Evolutionary conservation across 2,329 filamentous ascomycete genomes (phyloP).

Genomic region (Tolypocladium amazonense): DNA sequence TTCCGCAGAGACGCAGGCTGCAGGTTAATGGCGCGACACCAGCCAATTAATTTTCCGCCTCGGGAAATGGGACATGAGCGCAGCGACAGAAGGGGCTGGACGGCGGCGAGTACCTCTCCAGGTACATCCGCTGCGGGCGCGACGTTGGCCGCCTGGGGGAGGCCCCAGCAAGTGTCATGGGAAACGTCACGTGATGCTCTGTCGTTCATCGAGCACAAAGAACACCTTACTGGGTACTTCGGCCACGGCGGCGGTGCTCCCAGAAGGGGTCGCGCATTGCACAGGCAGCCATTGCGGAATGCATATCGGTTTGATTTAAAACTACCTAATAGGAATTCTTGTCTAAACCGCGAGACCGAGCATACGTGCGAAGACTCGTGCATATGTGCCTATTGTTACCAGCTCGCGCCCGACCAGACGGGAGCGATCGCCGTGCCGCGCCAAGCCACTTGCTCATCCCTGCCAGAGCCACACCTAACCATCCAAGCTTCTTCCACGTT

Average conservation of each 20-base stretch:
- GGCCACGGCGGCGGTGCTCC: neutral
- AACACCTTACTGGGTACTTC: neutral
- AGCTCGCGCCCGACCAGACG: neutral
- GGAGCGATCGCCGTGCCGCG: neutral
- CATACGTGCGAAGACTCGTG: no score
- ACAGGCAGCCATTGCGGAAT: neutral
- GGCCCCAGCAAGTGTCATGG: neutral
- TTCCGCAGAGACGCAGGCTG: neutral
- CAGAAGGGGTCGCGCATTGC: neutral
- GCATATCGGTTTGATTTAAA: neutral
- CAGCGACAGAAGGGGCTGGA: neutral
- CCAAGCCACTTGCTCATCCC: neutral
- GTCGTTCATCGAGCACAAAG: neutral
- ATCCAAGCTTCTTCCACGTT: neutral
- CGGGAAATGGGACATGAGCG: neutral
- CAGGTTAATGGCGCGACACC: neutral
- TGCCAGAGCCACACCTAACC: neutral
- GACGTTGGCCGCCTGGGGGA: neutral
- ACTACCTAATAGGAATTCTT: no score
- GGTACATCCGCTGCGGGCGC: neutral
- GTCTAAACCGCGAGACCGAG: no score
- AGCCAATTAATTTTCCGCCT: neutral
- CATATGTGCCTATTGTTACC: no score
- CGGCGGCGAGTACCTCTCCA: neutral
- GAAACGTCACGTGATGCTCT: neutral